Conservation (phyloP, 164 flowering plant genomes). For the Magnolia kwangsiensis region DNA sequence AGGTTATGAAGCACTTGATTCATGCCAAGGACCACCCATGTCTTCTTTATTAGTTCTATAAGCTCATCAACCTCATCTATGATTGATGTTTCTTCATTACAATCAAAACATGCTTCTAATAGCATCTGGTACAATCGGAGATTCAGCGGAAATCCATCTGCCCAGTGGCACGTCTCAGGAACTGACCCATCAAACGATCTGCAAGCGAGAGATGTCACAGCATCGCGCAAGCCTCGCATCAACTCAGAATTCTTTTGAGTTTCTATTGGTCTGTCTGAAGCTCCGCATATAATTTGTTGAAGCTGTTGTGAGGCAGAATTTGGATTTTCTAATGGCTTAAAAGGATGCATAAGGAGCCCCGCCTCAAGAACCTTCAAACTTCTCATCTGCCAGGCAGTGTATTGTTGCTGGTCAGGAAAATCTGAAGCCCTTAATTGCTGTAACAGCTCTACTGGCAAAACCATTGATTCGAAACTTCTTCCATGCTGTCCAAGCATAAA, state of each 20-base stretch:
- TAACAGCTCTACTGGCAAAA: constrained; percentile 78
- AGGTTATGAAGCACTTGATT: constrained; percentile 77
- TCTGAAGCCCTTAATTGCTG: constrained; percentile 76
- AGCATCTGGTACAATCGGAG: constrained; percentile 67
- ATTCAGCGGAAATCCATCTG: constrained; percentile 82
- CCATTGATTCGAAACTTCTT: constrained; percentile 62
- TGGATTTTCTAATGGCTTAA: constrained; percentile 40
- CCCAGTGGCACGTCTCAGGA: constrained; percentile 79
- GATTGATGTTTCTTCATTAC: constrained; percentile 50
- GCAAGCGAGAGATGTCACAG: constrained; percentile 67
- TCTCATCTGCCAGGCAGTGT: constrained; percentile 72
- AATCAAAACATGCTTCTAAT: constrained; percentile 79
- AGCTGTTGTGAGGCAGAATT: constrained; percentile 44
- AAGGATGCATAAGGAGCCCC: constrained; percentile 74
- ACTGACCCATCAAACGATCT: constrained; percentile 58
- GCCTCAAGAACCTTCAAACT: constrained; percentile 72
- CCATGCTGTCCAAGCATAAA: constrained; percentile 60
- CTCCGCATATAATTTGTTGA: constrained; percentile 51
- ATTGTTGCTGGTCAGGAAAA: constrained; percentile 60
- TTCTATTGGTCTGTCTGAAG: constrained; percentile 56
- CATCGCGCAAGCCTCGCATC: constrained; percentile 54
- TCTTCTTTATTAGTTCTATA: constrained; percentile 77
- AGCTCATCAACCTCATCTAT: constrained; percentile 87
- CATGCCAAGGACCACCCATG: constrained; percentile 77
- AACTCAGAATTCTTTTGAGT: constrained; percentile 61